Base-by-base conservation (phyloP, 192 early-diverging fungal species). In the Linnemannia schmuckeri region DNA sequence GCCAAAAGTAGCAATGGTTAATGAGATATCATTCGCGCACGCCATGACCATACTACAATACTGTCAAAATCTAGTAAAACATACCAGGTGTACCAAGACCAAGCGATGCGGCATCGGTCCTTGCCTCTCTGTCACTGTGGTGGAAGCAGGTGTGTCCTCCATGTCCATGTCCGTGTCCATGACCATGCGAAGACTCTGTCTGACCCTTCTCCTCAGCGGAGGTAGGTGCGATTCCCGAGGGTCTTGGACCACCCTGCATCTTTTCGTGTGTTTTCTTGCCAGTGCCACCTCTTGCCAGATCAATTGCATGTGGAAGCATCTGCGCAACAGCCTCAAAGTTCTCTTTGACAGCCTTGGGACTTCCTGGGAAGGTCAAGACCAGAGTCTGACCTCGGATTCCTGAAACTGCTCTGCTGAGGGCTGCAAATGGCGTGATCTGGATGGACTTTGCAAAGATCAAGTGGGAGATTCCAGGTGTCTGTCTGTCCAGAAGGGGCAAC, bases 301-400 rank as follows among this genome's bases (percentile, higher is more conserved):
- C 95, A 10, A 97, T 88, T 18, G 97, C 97, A 87, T 99, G 98
- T 3, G 94, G 94, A 27, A 99, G 80, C 13, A 97, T 91, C 9
- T 83, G 82, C 7, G 96, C 46, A 9, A 98, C 80, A 69, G 95
- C 94, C 61, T 93, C 89, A 46, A 98, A 81, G 87, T 96, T 98
- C 88, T 99, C 98, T 40, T 90, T 90, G 40, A 94, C 90, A 0
- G 95, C 98, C 88, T 97, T 98, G 8, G 89, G 91, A 80, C 96
- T 98, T 38, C 98, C 98, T 7, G 98, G 98, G 17, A 98, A 91
- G 0, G 97, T 97, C 24, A 99, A 40, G 17, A 98, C 91, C 0
- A 98, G 69, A 1, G 95, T 89, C 5, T 90, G 77, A 1, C 88
- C 82, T 37, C 94, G 80, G 6, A 96, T 89, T 0, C 95, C 96